Conservation (phyloP, 176 grass and related monocot species). For the Rhynchospora tenuis region DNA sequence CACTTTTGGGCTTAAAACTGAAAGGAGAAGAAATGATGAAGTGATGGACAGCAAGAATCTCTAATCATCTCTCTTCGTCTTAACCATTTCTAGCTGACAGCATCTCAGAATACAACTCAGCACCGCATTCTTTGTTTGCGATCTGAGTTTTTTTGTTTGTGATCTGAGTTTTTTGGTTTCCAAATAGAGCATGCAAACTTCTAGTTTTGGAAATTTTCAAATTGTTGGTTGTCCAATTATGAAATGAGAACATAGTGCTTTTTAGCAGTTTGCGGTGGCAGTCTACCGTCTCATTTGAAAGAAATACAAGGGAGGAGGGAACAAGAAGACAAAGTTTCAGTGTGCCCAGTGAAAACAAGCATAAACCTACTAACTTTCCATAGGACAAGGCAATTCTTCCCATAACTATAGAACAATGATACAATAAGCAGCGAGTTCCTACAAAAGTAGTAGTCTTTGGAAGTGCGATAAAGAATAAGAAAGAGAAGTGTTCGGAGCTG, state of each 20-base stretch:
- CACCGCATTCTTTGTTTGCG: background rate
- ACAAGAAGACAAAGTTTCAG: too few species aligned
- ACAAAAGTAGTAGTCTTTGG: too few species aligned
- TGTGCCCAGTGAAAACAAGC: too few species aligned
- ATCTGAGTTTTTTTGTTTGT: background rate
- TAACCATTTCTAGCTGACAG: background rate
- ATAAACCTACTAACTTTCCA: too few species aligned
- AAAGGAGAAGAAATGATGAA: background rate
- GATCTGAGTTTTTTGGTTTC: too few species aligned
- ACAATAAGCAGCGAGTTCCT: too few species aligned
- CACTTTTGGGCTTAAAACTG: background rate
- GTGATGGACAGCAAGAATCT: background rate
- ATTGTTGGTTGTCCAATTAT: background rate
- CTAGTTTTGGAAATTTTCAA: background rate
- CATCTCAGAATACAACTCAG: background rate
- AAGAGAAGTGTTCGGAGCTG: too few species aligned
- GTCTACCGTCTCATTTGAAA: background rate
- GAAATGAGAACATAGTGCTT: background rate
- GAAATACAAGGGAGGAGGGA: too few species aligned
- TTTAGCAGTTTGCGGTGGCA: background rate
- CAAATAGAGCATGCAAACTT: background rate
- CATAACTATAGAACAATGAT: too few species aligned
- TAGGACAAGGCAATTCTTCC: too few species aligned
- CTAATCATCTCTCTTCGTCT: background rate
- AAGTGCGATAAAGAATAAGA: too few species aligned